A percentile compares a stretch with the other conserved stretches of the same genome.
Conservation (phyloP, 1,284 basidiomycete genomes). For the Phellopilus nigrolimitatus region DNA sequence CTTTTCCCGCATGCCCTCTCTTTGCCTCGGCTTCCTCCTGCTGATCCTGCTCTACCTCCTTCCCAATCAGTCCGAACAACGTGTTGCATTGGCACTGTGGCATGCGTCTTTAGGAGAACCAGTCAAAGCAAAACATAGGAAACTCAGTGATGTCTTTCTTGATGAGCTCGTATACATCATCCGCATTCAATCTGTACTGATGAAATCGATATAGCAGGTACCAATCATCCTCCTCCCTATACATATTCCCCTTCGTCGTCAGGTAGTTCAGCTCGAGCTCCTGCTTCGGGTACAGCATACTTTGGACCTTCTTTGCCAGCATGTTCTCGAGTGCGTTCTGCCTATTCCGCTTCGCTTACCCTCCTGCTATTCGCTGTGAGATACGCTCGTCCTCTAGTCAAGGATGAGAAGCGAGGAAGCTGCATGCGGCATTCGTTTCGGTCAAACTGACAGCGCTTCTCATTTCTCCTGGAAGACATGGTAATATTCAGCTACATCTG, state of each 20-base stretch:
- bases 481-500: constrained; percentile 80
- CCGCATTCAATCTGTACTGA: constrained; percentile 88
- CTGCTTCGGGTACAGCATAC: constrained; percentile 87
- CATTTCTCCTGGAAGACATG: constrained; percentile 88
- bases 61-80: constrained; percentile 85
- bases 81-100: constrained; percentile 88
- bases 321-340: constrained; percentile 80
- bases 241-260: constrained; percentile 93
- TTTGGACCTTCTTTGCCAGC: constrained; percentile 75
- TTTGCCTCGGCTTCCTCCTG: constrained; percentile 64
- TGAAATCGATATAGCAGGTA: constrained; percentile 90
- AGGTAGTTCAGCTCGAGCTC: constrained; percentile 93
- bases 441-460: constrained; percentile 78
- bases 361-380: constrained; percentile 75
- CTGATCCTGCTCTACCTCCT: constrained; percentile 69
- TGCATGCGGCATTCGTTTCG: too few relatives aligned
- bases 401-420: too few relatives aligned
- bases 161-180: constrained; percentile 94
- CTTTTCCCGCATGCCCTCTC: constrained; percentile 43
- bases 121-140: constrained; percentile 96
- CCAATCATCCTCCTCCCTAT: constrained; percentile 95
- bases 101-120: constrained; percentile 97
- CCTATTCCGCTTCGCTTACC: constrained; percentile 83
- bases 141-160: constrained; percentile 96
- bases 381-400: constrained; percentile 84